Percentiles rank a stretch among this genome's conserved stretches.
phyloP scores from a whole-genome alignment of 1,139 yeast species.

The Suhomyces bribrorum region DNA sequence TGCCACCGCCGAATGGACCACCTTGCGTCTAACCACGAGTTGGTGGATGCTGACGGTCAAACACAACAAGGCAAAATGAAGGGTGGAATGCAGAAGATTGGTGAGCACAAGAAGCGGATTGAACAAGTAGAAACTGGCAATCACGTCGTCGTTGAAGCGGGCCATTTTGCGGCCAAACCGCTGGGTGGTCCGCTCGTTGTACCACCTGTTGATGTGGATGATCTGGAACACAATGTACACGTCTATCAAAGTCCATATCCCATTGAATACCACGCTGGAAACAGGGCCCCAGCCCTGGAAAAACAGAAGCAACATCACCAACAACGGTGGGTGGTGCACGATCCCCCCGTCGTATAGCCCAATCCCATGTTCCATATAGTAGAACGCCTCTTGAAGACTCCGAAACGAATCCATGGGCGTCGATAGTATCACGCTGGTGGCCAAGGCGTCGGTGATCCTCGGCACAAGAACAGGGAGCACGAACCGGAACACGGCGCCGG shows the following conservation, averaged over 20 bases:
- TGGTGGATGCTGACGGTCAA: constrained; percentile 53
- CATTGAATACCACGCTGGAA: constrained; percentile 23
- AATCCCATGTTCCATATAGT: constrained; percentile 57
- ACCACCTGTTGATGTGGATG: constrained; percentile 44
- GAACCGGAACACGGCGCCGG: constrained; percentile 36
- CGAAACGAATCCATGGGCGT: constrained; percentile 73
- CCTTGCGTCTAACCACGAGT: constrained; percentile 42
- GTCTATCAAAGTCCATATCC: constrained; percentile 45
- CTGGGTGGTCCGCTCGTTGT: constrained; percentile 30
- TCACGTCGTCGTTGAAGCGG: constrained; percentile 42
- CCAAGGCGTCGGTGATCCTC: constrained; percentile 27
- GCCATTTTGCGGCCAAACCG: constrained; percentile 16
- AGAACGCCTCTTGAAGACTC: constrained; percentile 77
- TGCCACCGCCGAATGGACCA: constrained; percentile 48
- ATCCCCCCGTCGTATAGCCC: constrained; percentile 83
- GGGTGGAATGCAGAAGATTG: constrained; percentile 69
- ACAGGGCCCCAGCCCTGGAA: constrained; percentile 24
- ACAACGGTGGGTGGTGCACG: constrained; percentile 80
- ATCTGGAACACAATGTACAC: constrained; percentile 42
- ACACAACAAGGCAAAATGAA: constrained; percentile 58
- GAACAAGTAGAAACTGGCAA: constrained; percentile 66
- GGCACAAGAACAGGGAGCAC: constrained; percentile 38
- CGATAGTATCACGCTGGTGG: constrained; percentile 63
- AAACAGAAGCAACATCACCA: constrained; percentile 52
- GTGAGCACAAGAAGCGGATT: constrained; percentile 78